Percentiles rank a stretch among this genome's conserved stretches.
Conservation (phyloP, 2,329 filamentous ascomycete species). For the Colletotrichum lentis region DNA sequence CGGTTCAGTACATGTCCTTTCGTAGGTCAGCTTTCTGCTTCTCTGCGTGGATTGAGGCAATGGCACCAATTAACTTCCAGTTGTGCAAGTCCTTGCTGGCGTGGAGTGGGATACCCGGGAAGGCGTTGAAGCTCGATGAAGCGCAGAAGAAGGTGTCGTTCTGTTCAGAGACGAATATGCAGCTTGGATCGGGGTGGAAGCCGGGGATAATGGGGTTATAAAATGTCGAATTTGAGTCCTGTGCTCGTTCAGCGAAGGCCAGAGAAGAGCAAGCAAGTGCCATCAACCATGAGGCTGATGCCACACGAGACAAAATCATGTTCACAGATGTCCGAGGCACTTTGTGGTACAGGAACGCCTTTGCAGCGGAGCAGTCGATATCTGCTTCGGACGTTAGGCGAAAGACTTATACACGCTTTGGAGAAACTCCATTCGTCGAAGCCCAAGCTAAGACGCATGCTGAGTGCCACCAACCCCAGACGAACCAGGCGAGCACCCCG, state of each 20-base stretch:
- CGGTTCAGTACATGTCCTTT: slow-evolving; percentile 52
- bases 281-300: background rate
- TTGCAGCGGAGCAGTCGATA: too few species aligned
- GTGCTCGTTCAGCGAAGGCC: background rate
- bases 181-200: slow-evolving; percentile 59
- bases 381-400: background rate
- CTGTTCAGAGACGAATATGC: slow-evolving; percentile 49
- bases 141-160: slow-evolving; percentile 59
- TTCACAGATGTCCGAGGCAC: too few species aligned
- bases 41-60: too few species aligned
- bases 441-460: background rate
- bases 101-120: slow-evolving; percentile 62
- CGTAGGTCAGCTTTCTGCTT: background rate
- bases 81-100: slow-evolving; percentile 59
- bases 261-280: too few species aligned
- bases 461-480: background rate
- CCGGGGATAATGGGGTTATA: slow-evolving; percentile 59
- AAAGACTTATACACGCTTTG: background rate
- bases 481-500: slow-evolving; percentile 9
- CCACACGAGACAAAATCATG: background rate
- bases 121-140: slow-evolving; percentile 61
- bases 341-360: too few species aligned
- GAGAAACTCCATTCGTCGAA: background rate
- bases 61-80: slow-evolving; percentile 52
- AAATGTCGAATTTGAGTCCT: slow-evolving; percentile 41